Percentiles rank a stretch among this genome's conserved stretches.
Conservation (phyloP, 2,329 filamentous ascomycete species). For the Cladosporium halotolerans region DNA sequence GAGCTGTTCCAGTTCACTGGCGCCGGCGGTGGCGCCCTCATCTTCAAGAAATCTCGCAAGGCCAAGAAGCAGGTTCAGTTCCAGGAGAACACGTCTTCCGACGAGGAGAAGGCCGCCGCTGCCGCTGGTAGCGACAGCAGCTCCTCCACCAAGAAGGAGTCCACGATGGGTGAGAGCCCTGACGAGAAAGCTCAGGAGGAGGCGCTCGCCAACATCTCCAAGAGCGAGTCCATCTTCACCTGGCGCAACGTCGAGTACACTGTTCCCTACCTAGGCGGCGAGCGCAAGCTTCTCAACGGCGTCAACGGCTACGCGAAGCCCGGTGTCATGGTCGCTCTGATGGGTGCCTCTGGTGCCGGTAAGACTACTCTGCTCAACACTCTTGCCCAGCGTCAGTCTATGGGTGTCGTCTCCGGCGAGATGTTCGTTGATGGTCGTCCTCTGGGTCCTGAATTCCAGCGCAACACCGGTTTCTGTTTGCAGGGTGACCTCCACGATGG, state of each 20-base stretch:
- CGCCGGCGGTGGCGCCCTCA: slow-evolving; percentile 59
- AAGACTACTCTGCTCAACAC: slow-evolving; percentile 81
- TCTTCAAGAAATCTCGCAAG: slow-evolving; percentile 64
- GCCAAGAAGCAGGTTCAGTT: slow-evolving; percentile 51
- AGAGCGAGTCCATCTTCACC: slow-evolving; percentile 61
- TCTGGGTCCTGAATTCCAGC: slow-evolving; percentile 58
- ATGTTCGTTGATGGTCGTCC: slow-evolving; percentile 65
- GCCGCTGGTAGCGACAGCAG: slow-evolving; percentile 26
- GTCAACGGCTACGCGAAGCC: slow-evolving; percentile 75
- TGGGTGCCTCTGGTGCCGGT: slow-evolving; percentile 75
- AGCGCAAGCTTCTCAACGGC: slow-evolving; percentile 58
- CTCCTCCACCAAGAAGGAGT: slow-evolving; percentile 28
- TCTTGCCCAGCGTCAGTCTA: slow-evolving; percentile 63
- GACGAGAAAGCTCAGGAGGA: slow-evolving; percentile 34
- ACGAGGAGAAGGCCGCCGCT: slow-evolving; percentile 51
- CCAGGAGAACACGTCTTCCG: slow-evolving; percentile 40
- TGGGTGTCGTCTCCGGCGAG: slow-evolving; percentile 58
- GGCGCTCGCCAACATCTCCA: slow-evolving; percentile 43
- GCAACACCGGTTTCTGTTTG: slow-evolving; percentile 64
- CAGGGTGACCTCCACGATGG: slow-evolving; percentile 67
- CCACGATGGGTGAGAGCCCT: slow-evolving; percentile 22
- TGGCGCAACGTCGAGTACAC: slow-evolving; percentile 67
- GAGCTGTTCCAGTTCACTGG: slow-evolving; percentile 60
- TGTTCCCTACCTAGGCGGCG: slow-evolving; percentile 60
- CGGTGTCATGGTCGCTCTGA: slow-evolving; percentile 70